Percentiles rank a stretch among this genome's conserved stretches.
phyloP scores from a whole-genome alignment of 2,329 filamentous ascomycete species.

The Microdochium bolleyi region DNA sequence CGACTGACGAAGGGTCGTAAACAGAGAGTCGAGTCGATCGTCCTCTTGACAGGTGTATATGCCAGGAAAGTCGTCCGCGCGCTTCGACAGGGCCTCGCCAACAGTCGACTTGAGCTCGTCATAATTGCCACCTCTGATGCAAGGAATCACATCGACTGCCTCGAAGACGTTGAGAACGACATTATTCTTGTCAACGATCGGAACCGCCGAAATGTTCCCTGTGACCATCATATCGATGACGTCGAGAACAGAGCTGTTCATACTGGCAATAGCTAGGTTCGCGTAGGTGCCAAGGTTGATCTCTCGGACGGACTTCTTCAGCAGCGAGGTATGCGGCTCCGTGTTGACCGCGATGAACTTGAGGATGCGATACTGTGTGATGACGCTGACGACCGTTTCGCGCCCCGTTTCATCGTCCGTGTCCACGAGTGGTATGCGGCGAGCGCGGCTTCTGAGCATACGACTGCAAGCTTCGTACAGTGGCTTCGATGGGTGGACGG shows the following conservation, averaged over 20 bases:
- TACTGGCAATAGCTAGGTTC: conserved; percentile 72
- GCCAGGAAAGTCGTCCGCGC: conserved; percentile 85
- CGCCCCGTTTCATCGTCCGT: conserved; percentile 88
- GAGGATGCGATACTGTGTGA: conserved; percentile 96
- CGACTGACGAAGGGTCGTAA: conserved; percentile 92
- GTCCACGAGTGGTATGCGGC: conserved; percentile 89
- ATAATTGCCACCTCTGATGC: conserved; percentile 89
- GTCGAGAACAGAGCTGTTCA: conserved; percentile 87
- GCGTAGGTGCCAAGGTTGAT: conserved; percentile 79
- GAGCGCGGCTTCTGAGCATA: conserved; percentile 89
- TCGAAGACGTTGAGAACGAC: conserved; percentile 93
- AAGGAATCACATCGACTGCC: conserved; percentile 90
- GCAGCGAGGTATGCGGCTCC: conserved; percentile 73
- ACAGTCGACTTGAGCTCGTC: conserved; percentile 83
- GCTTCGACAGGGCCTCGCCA: conserved; percentile 80
- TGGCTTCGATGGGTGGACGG: conserved; percentile 83
- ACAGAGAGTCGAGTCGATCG: conserved; percentile 89
- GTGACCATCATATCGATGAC: conserved; percentile 91
- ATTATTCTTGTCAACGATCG: conserved; percentile 74
- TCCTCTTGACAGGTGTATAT: conserved; percentile 94
- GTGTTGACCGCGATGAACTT: conserved; percentile 98
- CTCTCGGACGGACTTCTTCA: conserved; percentile 81
- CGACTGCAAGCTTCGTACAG: conserved; percentile 91
- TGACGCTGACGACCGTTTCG: conserved; percentile 89
- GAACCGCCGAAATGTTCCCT: conserved; percentile 88